Evolutionary conservation across 306 rosid genomes (phyloP).

Genomic region (Arachis stenosperma): DNA sequence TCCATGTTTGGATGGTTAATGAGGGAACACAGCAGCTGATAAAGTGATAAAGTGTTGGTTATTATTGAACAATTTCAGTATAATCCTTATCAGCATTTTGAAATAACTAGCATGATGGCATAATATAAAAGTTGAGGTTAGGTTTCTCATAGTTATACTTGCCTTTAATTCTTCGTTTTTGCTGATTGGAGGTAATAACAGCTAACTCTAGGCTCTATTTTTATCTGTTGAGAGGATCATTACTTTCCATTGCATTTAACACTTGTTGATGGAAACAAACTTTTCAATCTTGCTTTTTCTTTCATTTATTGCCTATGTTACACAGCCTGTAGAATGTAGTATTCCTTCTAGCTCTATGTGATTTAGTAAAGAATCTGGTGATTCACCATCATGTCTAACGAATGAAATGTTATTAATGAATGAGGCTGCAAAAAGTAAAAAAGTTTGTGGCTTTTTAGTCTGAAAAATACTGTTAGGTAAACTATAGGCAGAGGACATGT

Average conservation of each 20-base stretch:
- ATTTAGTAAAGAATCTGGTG: background rate
- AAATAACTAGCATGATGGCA: background rate
- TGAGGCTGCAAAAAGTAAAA: conserved; percentile 5
- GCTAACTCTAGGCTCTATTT: too few species aligned
- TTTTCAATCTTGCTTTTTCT: too few species aligned
- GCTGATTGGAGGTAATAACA: too few species aligned
- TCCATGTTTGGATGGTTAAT: conserved; percentile 14
- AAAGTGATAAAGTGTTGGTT: background rate
- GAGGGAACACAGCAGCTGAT: conserved; percentile 6
- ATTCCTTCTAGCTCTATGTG: too few species aligned
- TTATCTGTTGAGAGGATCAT: too few species aligned
- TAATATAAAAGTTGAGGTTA: conserved; percentile 1
- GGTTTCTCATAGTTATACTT: too few species aligned
- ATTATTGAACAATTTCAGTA: background rate
- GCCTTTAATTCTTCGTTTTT: too few species aligned
- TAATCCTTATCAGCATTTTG: background rate
- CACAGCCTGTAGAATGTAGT: too few species aligned
- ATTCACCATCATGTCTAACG: conserved; percentile 6
- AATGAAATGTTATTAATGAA: conserved; percentile 16
- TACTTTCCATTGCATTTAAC: too few species aligned
- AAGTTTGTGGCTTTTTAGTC: background rate
- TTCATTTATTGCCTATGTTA: too few species aligned
- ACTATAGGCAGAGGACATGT: conserved; percentile 1
- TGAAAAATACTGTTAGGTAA: conserved; percentile 14
- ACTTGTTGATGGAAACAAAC: too few species aligned